Evolutionary conservation across 495 filamentous ascomycete species (phyloP).

Genomic region (Hyaloscypha finlandica): DNA sequence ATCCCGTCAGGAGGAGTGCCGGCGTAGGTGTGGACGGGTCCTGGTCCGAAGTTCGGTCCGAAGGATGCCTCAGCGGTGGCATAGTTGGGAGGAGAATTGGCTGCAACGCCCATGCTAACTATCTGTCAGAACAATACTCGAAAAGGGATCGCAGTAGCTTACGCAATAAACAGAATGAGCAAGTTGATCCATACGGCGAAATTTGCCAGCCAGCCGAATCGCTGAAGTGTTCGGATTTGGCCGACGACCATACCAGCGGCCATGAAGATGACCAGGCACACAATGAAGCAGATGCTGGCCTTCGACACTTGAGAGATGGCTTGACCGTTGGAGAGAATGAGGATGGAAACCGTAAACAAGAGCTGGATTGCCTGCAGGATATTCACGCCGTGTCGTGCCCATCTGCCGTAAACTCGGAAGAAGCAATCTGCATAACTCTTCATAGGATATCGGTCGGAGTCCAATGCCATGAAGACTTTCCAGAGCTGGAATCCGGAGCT

Average conservation of each 20-base stretch:
- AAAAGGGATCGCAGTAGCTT: background rate
- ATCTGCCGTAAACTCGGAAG: constrained; percentile 54
- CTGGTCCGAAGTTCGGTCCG: constrained; percentile 26
- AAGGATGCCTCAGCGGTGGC: constrained; percentile 32
- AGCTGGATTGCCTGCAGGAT: constrained; percentile 52
- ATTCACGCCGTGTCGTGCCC: constrained; percentile 56
- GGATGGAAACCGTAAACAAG: constrained; percentile 53
- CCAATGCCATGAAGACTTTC: constrained; percentile 59
- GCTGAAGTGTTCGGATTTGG: constrained; percentile 55
- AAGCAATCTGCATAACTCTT: constrained; percentile 63
- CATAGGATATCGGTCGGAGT: constrained; percentile 57
- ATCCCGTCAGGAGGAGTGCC: constrained; percentile 33
- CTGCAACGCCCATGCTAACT: constrained; percentile 51
- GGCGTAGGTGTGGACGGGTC: constrained; percentile 37
- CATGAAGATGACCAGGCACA: constrained; percentile 39
- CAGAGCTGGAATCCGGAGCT: constrained; percentile 43
- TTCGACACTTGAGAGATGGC: constrained; percentile 54
- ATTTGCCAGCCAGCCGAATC: constrained; percentile 60
- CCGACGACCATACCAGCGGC: constrained; percentile 39
- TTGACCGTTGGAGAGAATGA: constrained; percentile 57
- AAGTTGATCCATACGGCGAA: constrained; percentile 58
- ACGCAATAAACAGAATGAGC: constrained; percentile 43
- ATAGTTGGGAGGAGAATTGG: constrained; percentile 52
- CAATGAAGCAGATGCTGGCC: constrained; percentile 53
- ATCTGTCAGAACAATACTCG: background rate